Evolutionary conservation across 208 protist genomes (phyloP).

Genomic region (Acanthamoeba culbertsoni): DNA sequence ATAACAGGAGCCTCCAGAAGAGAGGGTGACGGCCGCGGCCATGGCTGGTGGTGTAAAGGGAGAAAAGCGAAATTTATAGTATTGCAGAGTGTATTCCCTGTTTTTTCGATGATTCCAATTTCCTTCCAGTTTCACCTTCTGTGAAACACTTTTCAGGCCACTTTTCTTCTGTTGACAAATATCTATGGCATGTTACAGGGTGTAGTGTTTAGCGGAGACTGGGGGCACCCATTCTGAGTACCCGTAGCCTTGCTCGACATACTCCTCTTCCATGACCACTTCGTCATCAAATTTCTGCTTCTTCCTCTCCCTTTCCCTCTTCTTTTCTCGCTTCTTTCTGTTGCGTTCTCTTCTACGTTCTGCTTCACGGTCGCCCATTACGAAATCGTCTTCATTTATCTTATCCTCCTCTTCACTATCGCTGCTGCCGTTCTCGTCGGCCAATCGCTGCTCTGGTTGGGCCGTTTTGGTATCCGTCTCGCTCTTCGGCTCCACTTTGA

Average conservation of each 20-base stretch:
- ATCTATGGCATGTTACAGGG: too few species aligned
- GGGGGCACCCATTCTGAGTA: conserved; percentile 24
- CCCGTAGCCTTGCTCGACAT: neutral
- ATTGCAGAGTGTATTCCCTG: too few species aligned
- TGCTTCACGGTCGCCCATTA: neutral
- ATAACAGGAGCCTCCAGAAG: too few species aligned
- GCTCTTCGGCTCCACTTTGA: neutral
- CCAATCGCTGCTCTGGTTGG: neutral
- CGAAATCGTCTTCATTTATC: neutral
- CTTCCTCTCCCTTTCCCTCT: neutral
- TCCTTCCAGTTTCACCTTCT: too few species aligned
- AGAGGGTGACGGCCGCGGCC: too few species aligned
- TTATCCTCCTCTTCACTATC: neutral
- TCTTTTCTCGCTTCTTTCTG: conserved; percentile 18
- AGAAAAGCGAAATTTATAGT: too few species aligned
- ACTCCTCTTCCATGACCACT: neutral
- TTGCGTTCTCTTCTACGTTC: neutral
- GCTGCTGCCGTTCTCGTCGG: neutral
- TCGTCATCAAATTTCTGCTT: neutral
- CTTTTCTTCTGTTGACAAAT: too few species aligned
- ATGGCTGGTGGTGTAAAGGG: too few species aligned
- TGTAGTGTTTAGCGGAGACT: neutral
- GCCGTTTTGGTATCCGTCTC: neutral
- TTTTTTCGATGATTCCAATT: too few species aligned
- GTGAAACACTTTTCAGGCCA: too few species aligned